Evolutionary conservation across 2,329 filamentous ascomycete genomes (phyloP).

Genomic region (Alternaria arbusti): DNA sequence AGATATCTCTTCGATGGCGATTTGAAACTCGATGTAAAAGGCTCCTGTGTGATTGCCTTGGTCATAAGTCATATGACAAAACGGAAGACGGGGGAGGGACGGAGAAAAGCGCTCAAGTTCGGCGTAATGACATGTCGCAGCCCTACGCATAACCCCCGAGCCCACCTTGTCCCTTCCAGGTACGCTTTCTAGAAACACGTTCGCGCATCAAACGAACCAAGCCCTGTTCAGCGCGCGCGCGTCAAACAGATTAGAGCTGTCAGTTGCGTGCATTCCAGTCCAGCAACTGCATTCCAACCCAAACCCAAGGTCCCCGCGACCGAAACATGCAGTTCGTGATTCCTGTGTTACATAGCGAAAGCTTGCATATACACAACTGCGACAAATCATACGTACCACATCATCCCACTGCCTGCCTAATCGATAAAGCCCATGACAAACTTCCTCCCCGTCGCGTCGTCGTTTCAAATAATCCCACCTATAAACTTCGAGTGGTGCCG

Average conservation of each 20-base stretch:
- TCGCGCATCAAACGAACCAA: constrained; percentile 4
- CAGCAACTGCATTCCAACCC: background rate
- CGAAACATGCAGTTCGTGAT: background rate
- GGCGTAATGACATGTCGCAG: background rate
- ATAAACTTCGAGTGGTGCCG: background rate
- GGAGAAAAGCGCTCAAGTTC: background rate
- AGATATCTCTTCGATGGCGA: background rate
- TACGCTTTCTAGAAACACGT: constrained; percentile 11
- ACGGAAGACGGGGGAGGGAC: background rate
- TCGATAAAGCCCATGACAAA: background rate
- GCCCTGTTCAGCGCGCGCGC: background rate
- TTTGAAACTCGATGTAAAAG: background rate
- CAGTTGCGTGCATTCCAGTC: background rate
- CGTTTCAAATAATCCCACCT: background rate
- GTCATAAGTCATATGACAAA: background rate
- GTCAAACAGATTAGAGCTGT: background rate
- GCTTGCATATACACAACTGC: background rate
- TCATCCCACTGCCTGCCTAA: background rate
- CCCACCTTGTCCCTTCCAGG: background rate
- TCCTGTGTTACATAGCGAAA: background rate
- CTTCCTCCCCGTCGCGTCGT: background rate
- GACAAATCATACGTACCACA: background rate
- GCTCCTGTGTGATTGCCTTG: background rate
- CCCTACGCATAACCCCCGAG: background rate
- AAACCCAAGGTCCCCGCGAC: background rate